These are phyloP conservation scores for Aquilaria yunnanensis DNA, from an alignment of 345 rosid species.

Conservation along the genomic window DNA sequence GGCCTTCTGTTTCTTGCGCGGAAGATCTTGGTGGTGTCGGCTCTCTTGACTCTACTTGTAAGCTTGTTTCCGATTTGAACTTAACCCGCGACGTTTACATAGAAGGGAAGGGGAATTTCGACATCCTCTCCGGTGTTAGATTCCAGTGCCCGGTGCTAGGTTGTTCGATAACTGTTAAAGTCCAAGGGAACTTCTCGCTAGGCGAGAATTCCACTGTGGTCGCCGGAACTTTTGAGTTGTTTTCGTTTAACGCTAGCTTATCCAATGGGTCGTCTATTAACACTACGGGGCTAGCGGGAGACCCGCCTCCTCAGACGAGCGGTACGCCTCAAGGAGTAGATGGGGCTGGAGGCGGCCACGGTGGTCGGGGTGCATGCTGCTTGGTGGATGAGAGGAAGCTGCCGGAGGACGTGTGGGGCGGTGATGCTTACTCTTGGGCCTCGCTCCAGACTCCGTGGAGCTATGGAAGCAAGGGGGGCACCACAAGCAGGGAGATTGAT, in stretches of 20 bases:
- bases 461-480: constrained; percentile 87
- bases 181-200: constrained; percentile 72
- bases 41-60: constrained; percentile 71
- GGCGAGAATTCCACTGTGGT: constrained; percentile 59
- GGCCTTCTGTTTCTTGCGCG: constrained; percentile 79
- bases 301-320: constrained; percentile 89
- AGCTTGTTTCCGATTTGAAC: constrained; percentile 79
- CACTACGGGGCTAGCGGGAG: constrained; percentile 79
- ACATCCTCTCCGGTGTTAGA: constrained; percentile 62
- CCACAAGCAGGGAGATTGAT: constrained; percentile 73
- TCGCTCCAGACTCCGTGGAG: constrained; percentile 68
- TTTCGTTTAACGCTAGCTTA: constrained; percentile 67
- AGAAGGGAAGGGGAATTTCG: constrained; percentile 76
- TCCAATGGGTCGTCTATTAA: constrained; percentile 56
- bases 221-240: constrained; percentile 62
- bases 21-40: constrained; percentile 96
- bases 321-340: constrained; percentile 88
- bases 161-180: constrained; percentile 65
- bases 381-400: constrained; percentile 58
- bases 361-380: constrained; percentile 93
- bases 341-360: constrained; percentile 97
- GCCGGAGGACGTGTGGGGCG: constrained; percentile 98
- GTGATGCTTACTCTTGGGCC: constrained; percentile 96
- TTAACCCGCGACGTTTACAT: constrained; percentile 81
- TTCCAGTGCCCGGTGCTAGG: constrained; percentile 62